Percentiles rank a stretch among this genome's conserved stretches.
phyloP scores from a whole-genome alignment of 2,329 filamentous ascomycete species.

The Xylariaceae sp. region DNA sequence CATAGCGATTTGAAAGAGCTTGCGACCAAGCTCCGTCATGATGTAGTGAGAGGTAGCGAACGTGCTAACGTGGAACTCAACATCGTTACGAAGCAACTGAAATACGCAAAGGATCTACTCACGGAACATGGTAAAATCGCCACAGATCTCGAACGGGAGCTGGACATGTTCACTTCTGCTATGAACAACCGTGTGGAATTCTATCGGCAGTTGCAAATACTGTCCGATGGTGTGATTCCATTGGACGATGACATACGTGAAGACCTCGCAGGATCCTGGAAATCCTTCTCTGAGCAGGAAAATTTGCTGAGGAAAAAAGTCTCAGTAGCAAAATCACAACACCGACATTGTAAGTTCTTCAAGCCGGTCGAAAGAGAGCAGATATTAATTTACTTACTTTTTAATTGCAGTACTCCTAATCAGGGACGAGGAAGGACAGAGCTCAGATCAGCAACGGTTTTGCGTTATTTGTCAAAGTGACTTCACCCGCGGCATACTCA shows the following conservation, averaged over 20 bases:
- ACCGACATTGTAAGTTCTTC: conserved; percentile 59
- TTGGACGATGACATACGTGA: conserved; percentile 59
- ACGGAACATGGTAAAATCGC: conserved; percentile 48
- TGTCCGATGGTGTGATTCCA: conserved; percentile 82
- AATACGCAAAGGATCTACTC: conserved; percentile 52
- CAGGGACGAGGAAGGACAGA: conserved; percentile 55
- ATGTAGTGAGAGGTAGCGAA: conserved; percentile 48
- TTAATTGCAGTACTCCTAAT: conserved; percentile 43
- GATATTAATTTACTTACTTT: conserved; percentile 19
- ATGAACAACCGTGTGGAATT: conserved; percentile 88
- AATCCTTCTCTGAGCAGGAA: conserved; percentile 43
- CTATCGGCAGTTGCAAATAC: conserved; percentile 81
- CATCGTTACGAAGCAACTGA: conserved; percentile 62
- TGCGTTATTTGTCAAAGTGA: conserved; percentile 81
- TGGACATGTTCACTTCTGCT: conserved; percentile 68
- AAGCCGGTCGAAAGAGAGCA: background rate
- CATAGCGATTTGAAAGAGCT: conserved; percentile 67
- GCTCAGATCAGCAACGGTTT: conserved; percentile 59
- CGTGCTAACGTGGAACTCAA: conserved; percentile 59
- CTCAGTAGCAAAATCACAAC: conserved; percentile 63
- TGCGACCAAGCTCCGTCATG: conserved; percentile 54
- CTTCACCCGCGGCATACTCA: conserved; percentile 77
- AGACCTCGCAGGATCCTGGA: conserved; percentile 33
- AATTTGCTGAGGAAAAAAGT: conserved; percentile 54
- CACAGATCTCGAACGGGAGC: conserved; percentile 59